phyloP scores from a whole-genome alignment of 257 asterid species.

The Capsicum rhomboideum region DNA sequence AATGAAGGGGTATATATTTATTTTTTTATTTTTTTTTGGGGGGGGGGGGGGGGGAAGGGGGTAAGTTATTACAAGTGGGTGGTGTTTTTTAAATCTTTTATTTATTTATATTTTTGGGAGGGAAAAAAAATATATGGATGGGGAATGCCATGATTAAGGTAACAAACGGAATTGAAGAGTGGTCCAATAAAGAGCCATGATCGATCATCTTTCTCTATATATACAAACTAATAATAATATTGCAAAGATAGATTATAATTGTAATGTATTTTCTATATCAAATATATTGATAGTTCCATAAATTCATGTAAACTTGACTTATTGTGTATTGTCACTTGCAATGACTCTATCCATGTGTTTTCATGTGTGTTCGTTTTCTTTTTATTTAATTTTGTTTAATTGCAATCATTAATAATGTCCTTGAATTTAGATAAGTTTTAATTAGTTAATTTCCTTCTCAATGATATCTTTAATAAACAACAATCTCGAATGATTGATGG shows the following conservation, averaged over 20 bases:
- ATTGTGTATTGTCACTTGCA: conserved; percentile 15
- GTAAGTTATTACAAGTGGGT: conserved; percentile 30
- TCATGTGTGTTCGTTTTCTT: conserved; percentile 17
- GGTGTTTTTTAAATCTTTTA: conserved; percentile 2
- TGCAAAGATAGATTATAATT: background rate
- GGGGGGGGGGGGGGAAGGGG: too few species aligned
- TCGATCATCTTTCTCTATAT: conserved; percentile 18
- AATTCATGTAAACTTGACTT: background rate
- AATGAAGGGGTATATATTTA: too few species aligned
- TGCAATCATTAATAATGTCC: conserved; percentile 21
- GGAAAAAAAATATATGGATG: conserved; percentile 12
- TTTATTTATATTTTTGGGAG: background rate
- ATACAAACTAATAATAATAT: background rate
- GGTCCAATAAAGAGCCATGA: conserved; percentile 52
- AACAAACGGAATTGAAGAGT: conserved; percentile 42
- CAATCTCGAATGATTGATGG: background rate
- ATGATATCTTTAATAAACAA: background rate
- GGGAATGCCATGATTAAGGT: conserved; percentile 67
- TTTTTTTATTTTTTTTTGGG: background rate
- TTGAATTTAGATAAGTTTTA: conserved; percentile 20
- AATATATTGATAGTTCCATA: conserved; percentile 4
- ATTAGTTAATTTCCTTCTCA: background rate
- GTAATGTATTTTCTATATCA: background rate
- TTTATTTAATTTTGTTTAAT: conserved; percentile 4
- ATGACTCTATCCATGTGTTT: conserved; percentile 6